Conservation (phyloP, 371 early-diverging fungal species). For the Circinella minor region DNA sequence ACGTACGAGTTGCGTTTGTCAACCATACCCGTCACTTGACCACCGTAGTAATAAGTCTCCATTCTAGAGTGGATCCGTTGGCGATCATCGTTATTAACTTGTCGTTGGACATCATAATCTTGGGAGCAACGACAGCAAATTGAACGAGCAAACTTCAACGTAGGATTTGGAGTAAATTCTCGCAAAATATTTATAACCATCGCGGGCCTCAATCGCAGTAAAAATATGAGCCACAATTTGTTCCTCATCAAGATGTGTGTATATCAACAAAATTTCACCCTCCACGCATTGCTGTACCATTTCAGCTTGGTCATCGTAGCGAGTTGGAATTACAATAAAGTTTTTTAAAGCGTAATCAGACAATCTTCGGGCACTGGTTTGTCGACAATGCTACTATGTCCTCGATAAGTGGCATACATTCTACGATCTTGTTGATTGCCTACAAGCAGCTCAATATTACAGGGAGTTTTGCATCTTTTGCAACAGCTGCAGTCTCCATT, state of each 20-base stretch:
- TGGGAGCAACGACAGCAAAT: background rate
- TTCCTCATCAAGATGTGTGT: background rate
- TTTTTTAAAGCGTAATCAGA: no score
- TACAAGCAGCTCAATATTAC: no score
- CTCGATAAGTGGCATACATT: no score
- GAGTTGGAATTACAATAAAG: no score
- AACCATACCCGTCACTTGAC: background rate
- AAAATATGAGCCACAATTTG: background rate
- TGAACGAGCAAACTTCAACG: background rate
- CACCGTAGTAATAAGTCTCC: background rate
- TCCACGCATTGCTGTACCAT: no score
- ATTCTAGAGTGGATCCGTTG: background rate
- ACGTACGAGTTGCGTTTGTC: background rate
- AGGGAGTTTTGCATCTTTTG: no score
- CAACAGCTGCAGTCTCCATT: no score
- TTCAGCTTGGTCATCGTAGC: no score
- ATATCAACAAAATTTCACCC: background rate
- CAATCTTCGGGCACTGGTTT: no score
- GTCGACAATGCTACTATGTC: no score
- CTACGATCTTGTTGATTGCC: no score
- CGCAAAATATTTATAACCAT: background rate
- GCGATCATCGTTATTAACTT: background rate
- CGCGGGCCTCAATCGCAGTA: background rate
- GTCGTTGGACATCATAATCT: background rate
- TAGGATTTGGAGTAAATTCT: background rate